Evolutionary conservation across 495 filamentous ascomycete species (phyloP), one percentile per base, ranked within the genome.

Genomic region (Parathielavia hyrcaniae): DNA sequence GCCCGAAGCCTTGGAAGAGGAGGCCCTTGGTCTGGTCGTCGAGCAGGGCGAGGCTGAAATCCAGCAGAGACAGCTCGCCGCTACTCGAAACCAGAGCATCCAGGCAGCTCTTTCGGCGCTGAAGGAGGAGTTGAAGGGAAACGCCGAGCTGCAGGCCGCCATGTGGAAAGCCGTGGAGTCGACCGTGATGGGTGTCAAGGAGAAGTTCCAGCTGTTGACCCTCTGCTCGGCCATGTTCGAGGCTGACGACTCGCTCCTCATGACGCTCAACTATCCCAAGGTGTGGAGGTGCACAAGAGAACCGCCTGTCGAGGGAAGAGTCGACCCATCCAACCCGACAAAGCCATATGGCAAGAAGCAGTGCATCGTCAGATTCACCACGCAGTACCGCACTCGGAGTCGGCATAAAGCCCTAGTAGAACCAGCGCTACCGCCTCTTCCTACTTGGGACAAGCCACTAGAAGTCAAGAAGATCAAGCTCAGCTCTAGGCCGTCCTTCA

Each of bases 151-250:
- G 51, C 84, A 86, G 61, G 73, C 81, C 13, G 81, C 83, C n/a
- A 71, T 97, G 16, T 95, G 90, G 89, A 75, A 78, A 50, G 90
- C 90, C 19, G 79, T 90, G 47, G 83, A 84, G 40, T 92, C 90
- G 0, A 75, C 80, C 0, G 65, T 67, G 34, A 79, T 90, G 54
- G 82, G 83, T 9, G 59, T 88, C 2, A 67, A 79, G n/a, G 91
- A 97, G 66, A 78, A 91, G 34, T 75, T 79, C n/a, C 84, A 89
- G 49, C 73, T 97, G 4, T 73, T 87, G 19, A 88, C 95, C 59
- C 75, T 96, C 41, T 92, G 88, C 66, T 74, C 72, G 14, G 71
- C 90, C 23, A 75, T 98, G 55, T 93, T 88, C 60, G 81, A 86
- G 13, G 75, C 85, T 0, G 75, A 83, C 4, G 79, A 81, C 20